phyloP scores from a whole-genome alignment of 495 filamentous ascomycete genomes.

The Venustampulla echinocandica region DNA sequence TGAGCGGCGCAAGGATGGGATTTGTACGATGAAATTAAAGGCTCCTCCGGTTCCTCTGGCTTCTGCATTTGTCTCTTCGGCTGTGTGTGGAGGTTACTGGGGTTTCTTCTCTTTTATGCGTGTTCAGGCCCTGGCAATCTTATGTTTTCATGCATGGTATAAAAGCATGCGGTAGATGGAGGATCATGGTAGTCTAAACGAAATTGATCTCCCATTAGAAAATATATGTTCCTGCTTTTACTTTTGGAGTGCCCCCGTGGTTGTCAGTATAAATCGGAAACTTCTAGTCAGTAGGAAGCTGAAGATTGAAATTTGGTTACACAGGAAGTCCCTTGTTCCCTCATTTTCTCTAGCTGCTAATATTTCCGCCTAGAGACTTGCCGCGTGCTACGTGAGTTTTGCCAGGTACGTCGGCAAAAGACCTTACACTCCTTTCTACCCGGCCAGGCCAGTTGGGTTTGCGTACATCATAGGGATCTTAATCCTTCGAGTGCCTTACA shows the following conservation, averaged over 20 bases:
- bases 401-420: no score
- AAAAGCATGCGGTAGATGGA: conserved; percentile 28
- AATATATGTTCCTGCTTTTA: not conserved
- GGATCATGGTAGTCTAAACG: conserved; percentile 24
- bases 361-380: no score
- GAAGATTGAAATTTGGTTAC: not conserved
- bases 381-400: no score
- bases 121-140: conserved; percentile 24
- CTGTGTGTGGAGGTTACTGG: conserved; percentile 1
- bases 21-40: conserved; percentile 26
- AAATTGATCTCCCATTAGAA: conserved; percentile 26
- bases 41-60: conserved; percentile 16
- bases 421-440: no score
- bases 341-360: no score
- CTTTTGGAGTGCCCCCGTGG: not conserved
- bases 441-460: no score
- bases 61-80: conserved; percentile 16
- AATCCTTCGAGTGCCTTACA: no score
- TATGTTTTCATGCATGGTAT: conserved; percentile 27
- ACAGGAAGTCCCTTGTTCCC: no score
- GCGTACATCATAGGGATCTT: no score
- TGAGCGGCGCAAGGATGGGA: conserved; percentile 26
- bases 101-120: conserved; percentile 11
- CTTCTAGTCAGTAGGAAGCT: not conserved
- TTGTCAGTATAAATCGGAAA: no score